Base-by-base conservation (phyloP, 2,329 filamentous ascomycete genomes). In the Botrytis medusae region DNA sequence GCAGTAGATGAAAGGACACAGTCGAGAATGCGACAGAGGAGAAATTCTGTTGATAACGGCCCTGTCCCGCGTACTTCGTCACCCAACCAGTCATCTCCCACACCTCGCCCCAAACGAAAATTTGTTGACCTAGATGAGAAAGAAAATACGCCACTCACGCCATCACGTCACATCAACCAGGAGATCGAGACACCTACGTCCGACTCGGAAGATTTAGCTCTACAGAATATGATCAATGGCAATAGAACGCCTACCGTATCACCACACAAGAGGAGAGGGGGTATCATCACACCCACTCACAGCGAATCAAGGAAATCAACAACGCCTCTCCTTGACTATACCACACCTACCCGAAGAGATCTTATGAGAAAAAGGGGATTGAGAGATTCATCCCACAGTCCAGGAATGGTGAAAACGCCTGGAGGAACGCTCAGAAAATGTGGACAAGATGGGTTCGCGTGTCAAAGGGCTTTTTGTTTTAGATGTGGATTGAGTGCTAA, bases 401-500 rank as follows among this genome's bases (percentile, higher is more conserved):
- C 73, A 0, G 72, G 75, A 14, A 71, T 78, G 54, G 73, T 78
- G 84, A 82, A 82, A 76, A 88, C 87, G 16, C 87, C 87, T 0
- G 84, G 86, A 2, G 87, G 87, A 1, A 84, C 85, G 22, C 76
- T 83, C 76, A 82, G 86, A 69, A 82, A 82, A 22, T 91, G 89
- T 74, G 89, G 89, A 5, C 81, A 86, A 75, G 84, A 85, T 75
- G 88, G 86, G 20, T 90, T 87, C 78, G 82, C 81, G 25, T 91
- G 89, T 74, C 85, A 85, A 5, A 83, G 86, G 71, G 85, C 88
- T 74, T 90, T 90, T 81, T 91, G 89, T 80, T 89, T 91, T 76
- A 84, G 83, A 16, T 90, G 89, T 68, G 74, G 74, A 25, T 12
- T 37, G 71, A 51, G 44, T 25, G 48, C 63, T n/a, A n/a, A 68